A percentile compares a stretch with the other conserved stretches of the same genome.
Conservation (phyloP, 176 grass and related monocot species). For the Oryza officinalis region DNA sequence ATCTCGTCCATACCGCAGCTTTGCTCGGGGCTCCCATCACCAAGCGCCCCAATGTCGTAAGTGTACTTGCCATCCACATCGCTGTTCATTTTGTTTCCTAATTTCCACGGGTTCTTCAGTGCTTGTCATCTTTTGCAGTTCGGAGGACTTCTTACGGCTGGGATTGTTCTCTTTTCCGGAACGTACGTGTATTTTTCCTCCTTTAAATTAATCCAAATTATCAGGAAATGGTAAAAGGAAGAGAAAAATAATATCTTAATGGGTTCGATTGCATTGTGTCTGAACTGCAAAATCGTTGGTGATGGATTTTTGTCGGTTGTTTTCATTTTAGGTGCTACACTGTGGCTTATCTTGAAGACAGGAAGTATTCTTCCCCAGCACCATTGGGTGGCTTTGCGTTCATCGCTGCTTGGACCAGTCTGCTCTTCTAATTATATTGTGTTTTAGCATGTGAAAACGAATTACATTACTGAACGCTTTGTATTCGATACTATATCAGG, state of each 20-base stretch:
- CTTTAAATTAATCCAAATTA: background rate
- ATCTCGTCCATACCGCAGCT: slow-evolving; percentile 87
- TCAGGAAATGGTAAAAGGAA: background rate
- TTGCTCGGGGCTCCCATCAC: slow-evolving; percentile 82
- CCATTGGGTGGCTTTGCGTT: slow-evolving; percentile 90
- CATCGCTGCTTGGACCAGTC: slow-evolving; percentile 83
- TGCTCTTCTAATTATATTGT: slow-evolving; percentile 64
- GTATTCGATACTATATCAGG: background rate
- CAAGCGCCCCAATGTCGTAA: slow-evolving; percentile 68
- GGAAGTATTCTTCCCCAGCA: slow-evolving; percentile 66
- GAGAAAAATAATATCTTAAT: background rate
- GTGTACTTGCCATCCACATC: background rate
- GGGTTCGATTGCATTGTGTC: background rate
- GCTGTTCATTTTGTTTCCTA: background rate
- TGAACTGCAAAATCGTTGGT: background rate
- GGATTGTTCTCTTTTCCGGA: slow-evolving; percentile 89
- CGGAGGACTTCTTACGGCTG: slow-evolving; percentile 77
- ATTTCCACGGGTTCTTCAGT: background rate
- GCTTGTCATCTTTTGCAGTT: slow-evolving; percentile 58
- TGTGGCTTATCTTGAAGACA: slow-evolving; percentile 84
- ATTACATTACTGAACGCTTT: slow-evolving; percentile 6
- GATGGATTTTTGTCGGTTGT: background rate
- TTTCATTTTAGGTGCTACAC: slow-evolving; percentile 75
- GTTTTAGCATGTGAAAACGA: background rate
- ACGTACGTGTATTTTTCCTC: slow-evolving; percentile 51